Base-by-base conservation (phyloP, 257 asterid species). In the Ilex aquifolium region DNA sequence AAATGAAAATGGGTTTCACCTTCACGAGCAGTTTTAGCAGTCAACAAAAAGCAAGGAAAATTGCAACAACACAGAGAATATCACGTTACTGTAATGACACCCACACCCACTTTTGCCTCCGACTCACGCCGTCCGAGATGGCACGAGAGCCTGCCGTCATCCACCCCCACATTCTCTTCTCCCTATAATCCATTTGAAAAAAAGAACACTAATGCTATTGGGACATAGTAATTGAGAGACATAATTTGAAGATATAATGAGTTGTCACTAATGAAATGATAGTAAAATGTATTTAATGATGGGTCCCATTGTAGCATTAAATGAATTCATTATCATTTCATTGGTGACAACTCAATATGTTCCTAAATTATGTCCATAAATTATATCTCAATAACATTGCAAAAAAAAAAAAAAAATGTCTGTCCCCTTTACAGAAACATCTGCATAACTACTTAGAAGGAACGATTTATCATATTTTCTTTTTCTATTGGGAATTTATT, bases 41-140 rank as follows among this genome's bases (percentile, higher is more conserved):
- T 21, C 27, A 21, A 21, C 27, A 21, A 66, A 52, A 21, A 31
- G 49, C 30, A 62, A 15, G 51, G n/a, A 10, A 53, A 32, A 70
- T 17, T 11, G 48, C 65, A 39, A 10, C 27, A 62, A 30, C 66
- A 73, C 75, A 66, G 62, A 69, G 79, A 76, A 79, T 64, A 76
- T 84, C 92, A 78, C 82, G 82, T 62, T 65, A 70, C 70, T 80
- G 72, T 13, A 72, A 50, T 75, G 80, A 58, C 60, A 27, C 31
- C 61, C 57, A 53, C 67, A 53, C 32, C 51, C 44, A 10, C 70
- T 57, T 59, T 59, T 63, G 29, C n/a, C n/a, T 51, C 63, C 50
- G n/a, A 61, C 40, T 64, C 91, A 72, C 94, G 75, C 74, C 55
- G 58, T 58, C 66, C 94, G 50, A 87, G 90, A 81, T 63, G 56